phyloP scores from a whole-genome alignment of 768 basidiomycete species.

The Tricholoma bakamatsutake region DNA sequence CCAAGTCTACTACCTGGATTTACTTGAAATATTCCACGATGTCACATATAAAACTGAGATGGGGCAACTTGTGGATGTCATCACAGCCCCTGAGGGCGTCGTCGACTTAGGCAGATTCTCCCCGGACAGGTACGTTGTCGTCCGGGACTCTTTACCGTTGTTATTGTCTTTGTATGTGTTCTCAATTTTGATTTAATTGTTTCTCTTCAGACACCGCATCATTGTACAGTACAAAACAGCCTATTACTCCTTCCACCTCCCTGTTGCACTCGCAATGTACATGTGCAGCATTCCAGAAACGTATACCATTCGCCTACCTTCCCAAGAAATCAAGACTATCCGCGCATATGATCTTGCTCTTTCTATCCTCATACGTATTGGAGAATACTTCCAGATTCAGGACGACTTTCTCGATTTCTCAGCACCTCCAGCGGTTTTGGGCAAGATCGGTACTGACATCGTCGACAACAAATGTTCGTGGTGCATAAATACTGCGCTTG shows the following conservation, averaged over 20 bases:
- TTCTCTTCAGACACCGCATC: constrained; percentile 63
- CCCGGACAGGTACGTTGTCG: constrained; percentile 54
- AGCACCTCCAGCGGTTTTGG: constrained; percentile 84
- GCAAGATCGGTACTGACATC: constrained; percentile 98
- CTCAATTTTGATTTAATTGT: neutral
- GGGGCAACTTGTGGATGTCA: constrained; percentile 92
- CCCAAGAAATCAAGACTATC: constrained; percentile 19
- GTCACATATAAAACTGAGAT: constrained; percentile 89
- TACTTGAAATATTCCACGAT: constrained; percentile 91
- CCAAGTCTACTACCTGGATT: constrained; percentile 79
- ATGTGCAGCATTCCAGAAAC: constrained; percentile 57
- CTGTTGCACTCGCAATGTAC: constrained; percentile 91
- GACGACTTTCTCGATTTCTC: constrained; percentile 96
- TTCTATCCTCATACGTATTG: constrained; percentile 83
- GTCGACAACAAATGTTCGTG: constrained; percentile 98
- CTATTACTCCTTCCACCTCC: constrained; percentile 97
- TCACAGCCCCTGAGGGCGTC: constrained; percentile 88
- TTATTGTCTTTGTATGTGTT: neutral
- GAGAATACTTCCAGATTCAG: constrained; percentile 98
- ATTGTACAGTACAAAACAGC: constrained; percentile 98
- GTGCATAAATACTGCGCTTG: constrained; percentile 87
- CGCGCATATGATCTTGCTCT: constrained; percentile 69
- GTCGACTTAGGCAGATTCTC: constrained; percentile 90
- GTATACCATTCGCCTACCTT: constrained; percentile 27
- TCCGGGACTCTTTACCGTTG: neutral